Conservation (phyloP, 169 alveolate genomes). For the Eimeria zaria region DNA sequence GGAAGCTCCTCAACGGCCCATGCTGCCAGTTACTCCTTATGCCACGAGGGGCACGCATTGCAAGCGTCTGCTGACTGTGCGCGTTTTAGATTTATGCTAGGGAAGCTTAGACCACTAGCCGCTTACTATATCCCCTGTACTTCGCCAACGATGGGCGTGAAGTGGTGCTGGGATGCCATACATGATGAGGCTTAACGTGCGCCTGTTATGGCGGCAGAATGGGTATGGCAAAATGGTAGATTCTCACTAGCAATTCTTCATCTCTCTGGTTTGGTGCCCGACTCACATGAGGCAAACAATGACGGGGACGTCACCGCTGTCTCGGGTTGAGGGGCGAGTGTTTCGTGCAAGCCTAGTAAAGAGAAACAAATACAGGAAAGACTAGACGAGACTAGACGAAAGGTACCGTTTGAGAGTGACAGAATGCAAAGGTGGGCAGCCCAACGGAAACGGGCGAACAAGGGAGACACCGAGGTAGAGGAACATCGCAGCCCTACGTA, state of each 20-base stretch:
- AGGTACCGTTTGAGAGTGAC: too few species aligned
- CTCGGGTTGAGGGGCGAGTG: too few species aligned
- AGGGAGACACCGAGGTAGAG: not conserved
- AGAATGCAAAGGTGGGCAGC: not conserved
- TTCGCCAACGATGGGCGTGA: too few species aligned
- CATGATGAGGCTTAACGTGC: not conserved
- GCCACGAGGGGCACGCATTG: too few species aligned
- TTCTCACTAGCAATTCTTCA: not conserved
- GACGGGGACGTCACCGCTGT: not conserved
- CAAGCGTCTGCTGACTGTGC: too few species aligned
- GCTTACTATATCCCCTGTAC: too few species aligned
- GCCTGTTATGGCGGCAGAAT: too few species aligned
- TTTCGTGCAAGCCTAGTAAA: too few species aligned
- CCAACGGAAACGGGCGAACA: not conserved
- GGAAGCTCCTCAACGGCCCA: too few species aligned
- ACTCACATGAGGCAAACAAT: not conserved
- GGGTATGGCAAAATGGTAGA: not conserved
- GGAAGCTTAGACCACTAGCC: not conserved
- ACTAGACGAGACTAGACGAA: too few species aligned
- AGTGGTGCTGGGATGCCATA: not conserved
- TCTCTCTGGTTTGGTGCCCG: not conserved
- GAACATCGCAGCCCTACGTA: not conserved
- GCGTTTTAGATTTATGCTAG: not conserved
- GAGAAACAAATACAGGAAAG: too few species aligned
- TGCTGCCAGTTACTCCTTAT: too few species aligned